Evolutionary conservation across 2,329 filamentous ascomycete genomes (phyloP).

Genomic region (Raffaelea albimanens): DNA sequence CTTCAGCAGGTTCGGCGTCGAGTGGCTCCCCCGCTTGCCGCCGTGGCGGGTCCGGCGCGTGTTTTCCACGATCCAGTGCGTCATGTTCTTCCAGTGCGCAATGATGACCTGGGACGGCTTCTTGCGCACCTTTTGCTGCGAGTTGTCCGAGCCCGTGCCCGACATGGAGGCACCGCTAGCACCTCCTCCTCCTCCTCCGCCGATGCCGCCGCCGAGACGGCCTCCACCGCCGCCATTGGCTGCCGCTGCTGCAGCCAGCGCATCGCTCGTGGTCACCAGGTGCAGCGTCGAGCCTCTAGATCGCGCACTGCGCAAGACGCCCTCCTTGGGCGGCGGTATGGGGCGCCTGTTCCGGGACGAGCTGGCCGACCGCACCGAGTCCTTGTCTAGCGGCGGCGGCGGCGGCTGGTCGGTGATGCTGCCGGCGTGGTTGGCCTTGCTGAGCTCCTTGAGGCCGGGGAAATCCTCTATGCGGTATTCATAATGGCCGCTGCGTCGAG

Average conservation of each 20-base stretch:
- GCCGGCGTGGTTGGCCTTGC: conserved; percentile 29
- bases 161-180: conserved; percentile 13
- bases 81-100: conserved; percentile 54
- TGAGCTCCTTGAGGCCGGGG: conserved; percentile 62
- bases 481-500: conserved; percentile 63
- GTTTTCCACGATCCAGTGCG: conserved; percentile 53
- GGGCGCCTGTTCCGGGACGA: conserved; percentile 69
- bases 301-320: conserved; percentile 54
- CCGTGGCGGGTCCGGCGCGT: conserved; percentile 40
- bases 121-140: conserved; percentile 39
- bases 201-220: neutral
- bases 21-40: conserved; percentile 43
- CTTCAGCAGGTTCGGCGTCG: conserved; percentile 51
- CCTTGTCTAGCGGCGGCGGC: conserved; percentile 70
- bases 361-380: conserved; percentile 64
- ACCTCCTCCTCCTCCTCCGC: neutral
- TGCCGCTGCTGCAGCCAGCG: conserved; percentile 26
- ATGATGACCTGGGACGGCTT: conserved; percentile 50
- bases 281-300: conserved; percentile 80
- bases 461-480: conserved; percentile 62
- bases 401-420: conserved; percentile 35
- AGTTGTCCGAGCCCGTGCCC: conserved; percentile 14
- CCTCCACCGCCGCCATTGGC: conserved; percentile 15
- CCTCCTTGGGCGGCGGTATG: conserved; percentile 79
- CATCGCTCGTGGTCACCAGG: conserved; percentile 60